Percentiles rank a stretch among this genome's conserved stretches.
phyloP scores from a whole-genome alignment of 2,329 filamentous ascomycete genomes.

The Ascochyta rabiei region DNA sequence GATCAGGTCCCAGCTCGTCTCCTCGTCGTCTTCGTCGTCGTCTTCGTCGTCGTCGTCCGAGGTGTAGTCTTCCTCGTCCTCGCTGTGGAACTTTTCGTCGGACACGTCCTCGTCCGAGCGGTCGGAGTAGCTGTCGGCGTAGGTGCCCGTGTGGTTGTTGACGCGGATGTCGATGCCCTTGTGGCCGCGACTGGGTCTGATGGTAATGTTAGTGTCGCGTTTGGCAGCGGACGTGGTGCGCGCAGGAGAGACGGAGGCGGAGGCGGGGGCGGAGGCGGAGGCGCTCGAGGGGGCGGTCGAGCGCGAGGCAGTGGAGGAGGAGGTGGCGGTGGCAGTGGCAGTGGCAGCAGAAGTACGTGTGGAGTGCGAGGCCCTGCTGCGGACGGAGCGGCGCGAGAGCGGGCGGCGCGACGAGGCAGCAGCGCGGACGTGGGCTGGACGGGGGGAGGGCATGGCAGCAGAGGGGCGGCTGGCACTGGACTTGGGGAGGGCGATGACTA shows the following conservation, averaged over 20 bases:
- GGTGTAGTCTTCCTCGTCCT: conserved; percentile 42
- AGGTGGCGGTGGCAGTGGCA: conserved; percentile 27
- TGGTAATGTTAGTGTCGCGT: conserved; percentile 48
- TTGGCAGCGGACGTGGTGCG: conserved; percentile 23
- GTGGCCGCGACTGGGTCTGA: conserved; percentile 40
- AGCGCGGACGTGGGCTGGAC: background rate
- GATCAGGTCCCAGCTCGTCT: conserved; percentile 29
- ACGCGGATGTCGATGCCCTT: conserved; percentile 45
- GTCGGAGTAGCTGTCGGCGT: conserved; percentile 36
- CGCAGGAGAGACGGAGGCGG: conserved; percentile 36
- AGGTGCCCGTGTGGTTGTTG: conserved; percentile 47
- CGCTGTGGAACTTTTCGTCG: conserved; percentile 38
- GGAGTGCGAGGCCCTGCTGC: conserved; percentile 32
- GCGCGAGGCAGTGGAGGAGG: conserved; percentile 29
- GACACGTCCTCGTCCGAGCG: conserved; percentile 40
- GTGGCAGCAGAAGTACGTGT: conserved; percentile 30
- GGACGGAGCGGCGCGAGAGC: conserved; percentile 39
- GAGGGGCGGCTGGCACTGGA: conserved; percentile 8
- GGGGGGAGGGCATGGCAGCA: conserved; percentile 14
- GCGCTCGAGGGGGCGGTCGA: conserved; percentile 37
- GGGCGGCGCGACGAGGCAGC: conserved; percentile 30
- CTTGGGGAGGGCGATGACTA: conserved; percentile 50
- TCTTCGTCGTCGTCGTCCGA: conserved; percentile 37
- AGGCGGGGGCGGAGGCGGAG: conserved; percentile 23
- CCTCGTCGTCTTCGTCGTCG: conserved; percentile 30